Evolutionary conservation across 2,329 filamentous ascomycete species (phyloP).

Genomic region (Aspergillus japonicus): DNA sequence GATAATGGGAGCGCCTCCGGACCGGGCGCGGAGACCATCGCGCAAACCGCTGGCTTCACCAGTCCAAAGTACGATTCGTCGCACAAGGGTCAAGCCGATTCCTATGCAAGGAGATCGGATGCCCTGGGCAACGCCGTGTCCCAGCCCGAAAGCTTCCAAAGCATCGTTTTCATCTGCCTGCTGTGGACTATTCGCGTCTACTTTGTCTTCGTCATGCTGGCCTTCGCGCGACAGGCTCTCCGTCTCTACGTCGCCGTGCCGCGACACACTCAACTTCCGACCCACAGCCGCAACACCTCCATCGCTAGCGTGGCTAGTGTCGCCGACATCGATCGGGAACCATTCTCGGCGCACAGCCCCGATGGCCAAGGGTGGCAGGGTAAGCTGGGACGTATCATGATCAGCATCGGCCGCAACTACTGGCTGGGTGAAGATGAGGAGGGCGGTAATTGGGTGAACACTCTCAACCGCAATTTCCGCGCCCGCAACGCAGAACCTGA

Average conservation of each 20-base stretch:
- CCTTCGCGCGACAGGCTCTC: conserved; percentile 75
- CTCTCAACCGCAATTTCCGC: conserved; percentile 61
- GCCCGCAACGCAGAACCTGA: conserved; percentile 45
- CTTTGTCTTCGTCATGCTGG: conserved; percentile 79
- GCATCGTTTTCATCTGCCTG: conserved; percentile 70
- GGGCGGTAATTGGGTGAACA: conserved; percentile 64
- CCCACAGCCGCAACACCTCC: conserved; percentile 45
- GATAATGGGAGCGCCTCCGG: conserved; percentile 46
- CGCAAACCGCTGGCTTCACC: conserved; percentile 64
- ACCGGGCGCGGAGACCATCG: conserved; percentile 57
- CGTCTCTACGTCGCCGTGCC: conserved; percentile 55
- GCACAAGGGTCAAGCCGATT: conserved; percentile 49
- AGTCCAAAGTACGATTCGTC: conserved; percentile 61
- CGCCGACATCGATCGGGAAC: conserved; percentile 55
- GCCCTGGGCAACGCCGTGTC: conserved; percentile 64
- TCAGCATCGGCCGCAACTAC: conserved; percentile 70
- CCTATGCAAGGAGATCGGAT: conserved; percentile 37
- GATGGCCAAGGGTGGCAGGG: conserved; percentile 79
- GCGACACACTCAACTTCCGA: conserved; percentile 40
- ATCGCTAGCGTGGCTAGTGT: conserved; percentile 50
- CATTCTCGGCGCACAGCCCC: conserved; percentile 68
- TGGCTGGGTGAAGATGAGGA: conserved; percentile 70
- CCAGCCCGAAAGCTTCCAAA: conserved; percentile 67
- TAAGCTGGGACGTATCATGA: conserved; percentile 74
- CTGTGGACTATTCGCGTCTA: conserved; percentile 78